phyloP scores from a whole-genome alignment of 192 early-diverging fungal species.

The Podila verticillata region DNA sequence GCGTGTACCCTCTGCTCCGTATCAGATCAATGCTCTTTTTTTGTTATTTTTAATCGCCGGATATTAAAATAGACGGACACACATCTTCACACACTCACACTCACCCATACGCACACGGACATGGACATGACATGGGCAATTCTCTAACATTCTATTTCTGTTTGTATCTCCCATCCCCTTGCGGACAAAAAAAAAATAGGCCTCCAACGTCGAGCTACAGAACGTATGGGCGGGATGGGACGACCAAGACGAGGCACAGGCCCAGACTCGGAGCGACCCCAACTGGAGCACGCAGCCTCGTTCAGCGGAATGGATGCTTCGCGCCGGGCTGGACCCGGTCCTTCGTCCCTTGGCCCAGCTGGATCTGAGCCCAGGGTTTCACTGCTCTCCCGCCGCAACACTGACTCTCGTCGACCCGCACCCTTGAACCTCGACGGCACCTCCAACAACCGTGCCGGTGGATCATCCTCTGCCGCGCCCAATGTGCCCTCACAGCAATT shows the following conservation, averaged over 20 bases:
- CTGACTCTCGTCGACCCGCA: slow-evolving; percentile 30
- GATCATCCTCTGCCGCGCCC: slow-evolving; percentile 20
- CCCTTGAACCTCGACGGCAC: slow-evolving; percentile 23
- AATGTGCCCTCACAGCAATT: not conserved
- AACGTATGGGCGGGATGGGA: slow-evolving; percentile 19
- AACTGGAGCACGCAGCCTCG: slow-evolving; percentile 37
- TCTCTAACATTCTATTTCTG: too few relatives aligned
- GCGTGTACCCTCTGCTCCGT: too few relatives aligned
- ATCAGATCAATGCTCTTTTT: too few relatives aligned
- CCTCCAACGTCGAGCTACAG: slow-evolving; percentile 40
- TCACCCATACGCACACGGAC: too few relatives aligned
- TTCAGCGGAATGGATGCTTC: slow-evolving; percentile 18
- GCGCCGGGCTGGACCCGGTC: slow-evolving; percentile 13
- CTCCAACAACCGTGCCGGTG: slow-evolving; percentile 9
- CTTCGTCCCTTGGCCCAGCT: slow-evolving; percentile 23
- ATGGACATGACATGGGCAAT: too few relatives aligned
- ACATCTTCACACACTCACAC: too few relatives aligned
- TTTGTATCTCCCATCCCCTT: not conserved
- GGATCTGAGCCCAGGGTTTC: slow-evolving; percentile 31
- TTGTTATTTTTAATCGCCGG: too few relatives aligned
- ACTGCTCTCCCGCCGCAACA: slow-evolving; percentile 39
- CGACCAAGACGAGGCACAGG: slow-evolving; percentile 42
- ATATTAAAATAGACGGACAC: too few relatives aligned
- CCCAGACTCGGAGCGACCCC: slow-evolving; percentile 23
- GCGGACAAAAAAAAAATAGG: slow-evolving; percentile 8